Evolutionary conservation across 768 basidiomycete genomes (phyloP).

Genomic region (Dacryopinax spathularia): DNA sequence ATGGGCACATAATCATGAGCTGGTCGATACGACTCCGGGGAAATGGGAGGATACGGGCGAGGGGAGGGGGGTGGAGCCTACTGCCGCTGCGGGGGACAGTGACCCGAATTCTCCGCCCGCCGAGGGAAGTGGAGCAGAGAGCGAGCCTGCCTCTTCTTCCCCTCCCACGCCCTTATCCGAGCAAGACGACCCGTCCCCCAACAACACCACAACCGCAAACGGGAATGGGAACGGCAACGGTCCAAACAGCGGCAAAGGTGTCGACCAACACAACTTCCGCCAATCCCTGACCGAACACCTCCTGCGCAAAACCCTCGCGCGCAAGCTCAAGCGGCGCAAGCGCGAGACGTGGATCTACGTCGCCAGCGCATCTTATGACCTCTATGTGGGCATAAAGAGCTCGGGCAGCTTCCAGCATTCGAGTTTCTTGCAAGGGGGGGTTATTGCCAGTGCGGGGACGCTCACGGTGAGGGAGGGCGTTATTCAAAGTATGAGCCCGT

Average conservation of each 20-base stretch:
- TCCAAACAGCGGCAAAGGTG: conserved; percentile 23
- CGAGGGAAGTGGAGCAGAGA: conserved; percentile 12
- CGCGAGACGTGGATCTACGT: conserved; percentile 60
- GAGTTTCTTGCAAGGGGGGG: conserved; percentile 36
- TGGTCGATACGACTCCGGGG: conserved; percentile 46
- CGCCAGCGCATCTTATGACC: conserved; percentile 38
- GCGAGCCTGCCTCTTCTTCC: conserved; percentile 18
- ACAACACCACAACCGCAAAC: conserved; percentile 10
- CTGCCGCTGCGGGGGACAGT: conserved; percentile 18
- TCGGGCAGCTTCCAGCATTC: conserved; percentile 55
- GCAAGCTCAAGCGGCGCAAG: conserved; percentile 10
- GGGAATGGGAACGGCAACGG: conserved; percentile 12
- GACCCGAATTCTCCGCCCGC: no score
- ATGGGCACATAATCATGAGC: conserved; percentile 44
- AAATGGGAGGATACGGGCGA: conserved; percentile 49
- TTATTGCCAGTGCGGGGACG: conserved; percentile 32
- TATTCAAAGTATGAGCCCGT: conserved; percentile 46
- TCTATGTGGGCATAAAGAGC: conserved; percentile 54
- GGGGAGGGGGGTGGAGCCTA: conserved; percentile 39
- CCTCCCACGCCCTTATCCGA: conserved; percentile 16
- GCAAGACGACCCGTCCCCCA: conserved; percentile 18
- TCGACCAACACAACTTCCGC: conserved; percentile 36
- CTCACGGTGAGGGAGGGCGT: conserved; percentile 49
- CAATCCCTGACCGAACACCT: conserved; percentile 39
- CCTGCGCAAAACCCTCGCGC: conserved; percentile 39